phyloP scores from a whole-genome alignment of 2,329 filamentous ascomycete species.

The Epichloe festucae region DNA sequence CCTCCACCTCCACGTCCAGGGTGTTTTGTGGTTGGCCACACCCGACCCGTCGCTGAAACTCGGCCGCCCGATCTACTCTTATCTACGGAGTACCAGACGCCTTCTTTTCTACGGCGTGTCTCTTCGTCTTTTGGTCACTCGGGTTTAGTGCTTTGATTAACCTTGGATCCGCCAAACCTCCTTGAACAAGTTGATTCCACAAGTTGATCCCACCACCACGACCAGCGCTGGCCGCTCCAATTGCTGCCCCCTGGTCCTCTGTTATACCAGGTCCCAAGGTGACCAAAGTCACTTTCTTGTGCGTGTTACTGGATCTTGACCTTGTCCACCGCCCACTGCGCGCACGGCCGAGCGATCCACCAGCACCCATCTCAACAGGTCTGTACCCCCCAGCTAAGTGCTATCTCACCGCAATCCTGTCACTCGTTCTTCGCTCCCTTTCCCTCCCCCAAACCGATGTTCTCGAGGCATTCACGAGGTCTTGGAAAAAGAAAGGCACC shows the following conservation, averaged over 20 bases:
- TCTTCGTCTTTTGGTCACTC: too few relatives aligned
- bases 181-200: too few relatives aligned
- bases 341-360: slow-evolving; percentile 4
- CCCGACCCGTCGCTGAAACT: too few relatives aligned
- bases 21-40: too few relatives aligned
- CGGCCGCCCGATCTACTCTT: too few relatives aligned
- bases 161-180: too few relatives aligned
- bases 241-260: neutral
- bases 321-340: slow-evolving; percentile 3
- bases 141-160: neutral
- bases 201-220: too few relatives aligned
- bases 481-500: neutral
- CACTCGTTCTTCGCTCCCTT: neutral
- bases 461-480: neutral
- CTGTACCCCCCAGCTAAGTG: neutral
- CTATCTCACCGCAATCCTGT: neutral
- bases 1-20: neutral
- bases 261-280: neutral
- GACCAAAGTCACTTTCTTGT: neutral
- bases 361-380: neutral
- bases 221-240: neutral
- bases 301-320: neutral
- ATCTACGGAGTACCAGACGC: too few relatives aligned
- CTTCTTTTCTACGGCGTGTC: too few relatives aligned
- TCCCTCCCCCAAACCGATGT: neutral